Evolutionary conservation across 306 rosid genomes (phyloP).

Genomic region (Phaseolus lunatus): DNA sequence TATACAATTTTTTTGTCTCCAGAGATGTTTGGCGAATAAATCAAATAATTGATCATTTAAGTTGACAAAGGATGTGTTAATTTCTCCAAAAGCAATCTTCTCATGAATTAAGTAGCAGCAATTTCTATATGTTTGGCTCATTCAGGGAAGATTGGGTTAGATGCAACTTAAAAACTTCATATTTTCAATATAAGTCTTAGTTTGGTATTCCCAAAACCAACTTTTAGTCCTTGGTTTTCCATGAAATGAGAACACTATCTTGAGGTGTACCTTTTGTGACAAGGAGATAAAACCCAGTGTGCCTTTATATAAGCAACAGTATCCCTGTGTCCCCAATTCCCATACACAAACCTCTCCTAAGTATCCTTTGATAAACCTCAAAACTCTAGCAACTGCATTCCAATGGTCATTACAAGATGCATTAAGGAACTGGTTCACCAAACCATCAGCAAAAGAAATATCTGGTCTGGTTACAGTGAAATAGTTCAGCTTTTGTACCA

Average conservation of each 20-base stretch:
- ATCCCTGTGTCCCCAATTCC: not conserved
- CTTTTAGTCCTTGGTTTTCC: not conserved
- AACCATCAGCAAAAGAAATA: not conserved
- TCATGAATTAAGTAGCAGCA: not conserved
- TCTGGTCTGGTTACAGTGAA: not conserved
- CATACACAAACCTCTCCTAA: not conserved
- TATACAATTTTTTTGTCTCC: not conserved
- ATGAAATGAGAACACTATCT: not conserved
- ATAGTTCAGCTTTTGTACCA: not conserved
- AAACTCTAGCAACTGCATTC: not conserved
- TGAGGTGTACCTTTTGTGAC: not conserved
- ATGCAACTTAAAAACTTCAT: not conserved
- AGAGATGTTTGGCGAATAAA: not conserved
- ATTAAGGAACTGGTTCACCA: not conserved
- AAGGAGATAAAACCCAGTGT: not conserved
- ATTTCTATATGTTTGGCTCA: not conserved
- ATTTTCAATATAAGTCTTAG: not conserved
- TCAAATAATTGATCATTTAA: slow-evolving; percentile 3
- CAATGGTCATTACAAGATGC: not conserved
- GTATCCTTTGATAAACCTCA: not conserved
- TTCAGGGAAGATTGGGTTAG: not conserved
- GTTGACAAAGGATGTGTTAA: not conserved
- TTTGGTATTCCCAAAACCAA: not conserved
- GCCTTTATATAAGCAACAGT: not conserved
- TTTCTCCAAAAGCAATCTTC: not conserved